phyloP scores from a whole-genome alignment of 2,329 filamentous ascomycete species.

The Penicillium sp. region DNA sequence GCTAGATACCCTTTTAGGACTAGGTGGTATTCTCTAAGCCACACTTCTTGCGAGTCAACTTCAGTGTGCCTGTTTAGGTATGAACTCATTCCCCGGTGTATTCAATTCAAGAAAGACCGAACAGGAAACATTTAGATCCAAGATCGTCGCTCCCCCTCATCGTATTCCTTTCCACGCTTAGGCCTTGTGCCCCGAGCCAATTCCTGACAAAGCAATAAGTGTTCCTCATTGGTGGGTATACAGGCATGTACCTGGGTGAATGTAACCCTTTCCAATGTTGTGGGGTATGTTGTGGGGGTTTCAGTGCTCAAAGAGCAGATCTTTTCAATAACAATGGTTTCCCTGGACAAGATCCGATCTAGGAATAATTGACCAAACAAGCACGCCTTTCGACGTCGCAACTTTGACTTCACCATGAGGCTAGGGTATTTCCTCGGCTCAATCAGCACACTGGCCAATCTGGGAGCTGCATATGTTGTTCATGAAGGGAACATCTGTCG shows the following conservation, averaged over 20 bases:
- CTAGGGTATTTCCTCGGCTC: neutral
- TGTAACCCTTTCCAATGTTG: neutral
- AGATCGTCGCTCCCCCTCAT: neutral
- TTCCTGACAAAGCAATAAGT: neutral
- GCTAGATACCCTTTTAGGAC: neutral
- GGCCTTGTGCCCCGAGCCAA: neutral
- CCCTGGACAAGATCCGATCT: neutral
- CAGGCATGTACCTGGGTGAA: neutral
- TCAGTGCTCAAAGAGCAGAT: neutral
- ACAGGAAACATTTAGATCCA: neutral
- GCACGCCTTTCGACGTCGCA: neutral
- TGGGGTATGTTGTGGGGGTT: neutral
- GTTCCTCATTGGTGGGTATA: neutral
- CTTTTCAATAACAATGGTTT: neutral
- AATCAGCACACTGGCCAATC: neutral
- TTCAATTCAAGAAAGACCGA: neutral
- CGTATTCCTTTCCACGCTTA: neutral
- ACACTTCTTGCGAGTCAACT: neutral
- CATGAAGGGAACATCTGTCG: slow-evolving; percentile 18
- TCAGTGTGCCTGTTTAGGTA: neutral
- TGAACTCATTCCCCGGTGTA: neutral
- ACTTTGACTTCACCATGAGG: neutral
- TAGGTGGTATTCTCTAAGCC: neutral
- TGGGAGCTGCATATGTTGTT: slow-evolving; percentile 17
- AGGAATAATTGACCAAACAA: neutral